Percentiles rank a stretch among this genome's conserved stretches.
Evolutionary conservation across 1,284 basidiomycete genomes (phyloP).

Genomic region (Anthracocystis walkeri): DNA sequence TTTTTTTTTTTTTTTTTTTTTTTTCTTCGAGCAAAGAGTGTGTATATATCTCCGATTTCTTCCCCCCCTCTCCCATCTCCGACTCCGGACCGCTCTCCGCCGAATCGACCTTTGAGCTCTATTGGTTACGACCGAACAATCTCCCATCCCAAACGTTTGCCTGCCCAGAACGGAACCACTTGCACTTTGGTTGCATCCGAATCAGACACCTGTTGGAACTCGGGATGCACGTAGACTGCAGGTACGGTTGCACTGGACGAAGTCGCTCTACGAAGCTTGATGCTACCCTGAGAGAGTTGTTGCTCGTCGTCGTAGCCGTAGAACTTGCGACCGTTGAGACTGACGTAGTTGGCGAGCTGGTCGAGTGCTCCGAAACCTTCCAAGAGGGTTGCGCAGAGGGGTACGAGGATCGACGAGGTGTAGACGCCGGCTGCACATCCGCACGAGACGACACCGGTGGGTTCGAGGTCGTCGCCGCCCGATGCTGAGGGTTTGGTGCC

Average conservation of each 20-base stretch:
- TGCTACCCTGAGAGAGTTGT: constrained; percentile 22
- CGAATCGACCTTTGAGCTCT: not conserved
- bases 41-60: not conserved
- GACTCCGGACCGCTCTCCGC: constrained; percentile 6
- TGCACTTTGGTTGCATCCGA: constrained; percentile 66
- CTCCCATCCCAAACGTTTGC: constrained; percentile 84
- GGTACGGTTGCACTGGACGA: constrained; percentile 48
- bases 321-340: constrained; percentile 62
- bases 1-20: no score
- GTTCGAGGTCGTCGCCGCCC: constrained; percentile 41
- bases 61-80: not conserved
- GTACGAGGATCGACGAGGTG: constrained; percentile 66
- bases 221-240: constrained; percentile 58
- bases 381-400: constrained; percentile 67
- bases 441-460: constrained; percentile 55
- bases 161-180: constrained; percentile 92
- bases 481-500: constrained; percentile 35
- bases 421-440: constrained; percentile 68
- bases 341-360: constrained; percentile 62
- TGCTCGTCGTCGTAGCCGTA: constrained; percentile 54
- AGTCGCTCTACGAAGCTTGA: constrained; percentile 52
- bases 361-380: constrained; percentile 67
- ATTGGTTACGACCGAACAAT: constrained; percentile 71
- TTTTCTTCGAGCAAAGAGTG: no score
- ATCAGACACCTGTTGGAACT: constrained; percentile 38